A percentile compares a stretch with the other conserved stretches of the same genome.
These are phyloP conservation scores for Helicostylum pulchrum DNA, from an alignment of 192 early-diverging fungal species.

Conservation along the genomic window DNA sequence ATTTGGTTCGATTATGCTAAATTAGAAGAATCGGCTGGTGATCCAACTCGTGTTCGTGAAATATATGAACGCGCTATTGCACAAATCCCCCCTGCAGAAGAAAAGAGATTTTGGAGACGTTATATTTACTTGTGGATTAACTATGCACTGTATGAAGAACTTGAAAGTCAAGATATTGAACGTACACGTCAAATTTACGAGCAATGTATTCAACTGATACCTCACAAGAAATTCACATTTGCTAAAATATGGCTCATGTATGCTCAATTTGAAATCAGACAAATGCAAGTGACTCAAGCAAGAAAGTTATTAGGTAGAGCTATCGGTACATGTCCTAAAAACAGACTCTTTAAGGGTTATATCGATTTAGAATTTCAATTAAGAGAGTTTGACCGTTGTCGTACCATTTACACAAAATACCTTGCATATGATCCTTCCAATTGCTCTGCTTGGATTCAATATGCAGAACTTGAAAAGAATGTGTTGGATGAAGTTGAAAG, in stretches of 20 bases:
- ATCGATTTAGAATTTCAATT: slow-evolving; percentile 93
- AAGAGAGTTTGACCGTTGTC: slow-evolving; percentile 91
- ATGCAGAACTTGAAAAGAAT: slow-evolving; percentile 78
- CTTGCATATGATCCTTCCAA: slow-evolving; percentile 84
- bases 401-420: slow-evolving; percentile 87
- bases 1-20: slow-evolving; percentile 96
- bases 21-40: slow-evolving; percentile 79
- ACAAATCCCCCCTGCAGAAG: slow-evolving; percentile 75
- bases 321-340: slow-evolving; percentile 87
- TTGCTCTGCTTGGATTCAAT: slow-evolving; percentile 96
- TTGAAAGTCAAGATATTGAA: slow-evolving; percentile 73
- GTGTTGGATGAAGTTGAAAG: slow-evolving; percentile 85
- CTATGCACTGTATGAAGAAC: slow-evolving; percentile 96
- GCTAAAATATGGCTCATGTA: slow-evolving; percentile 96
- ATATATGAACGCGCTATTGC: slow-evolving; percentile 95
- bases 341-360: slow-evolving; percentile 92
- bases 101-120: slow-evolving; percentile 93
- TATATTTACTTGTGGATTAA: slow-evolving; percentile 99
- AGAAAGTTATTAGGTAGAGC: slow-evolving; percentile 82
- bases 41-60: slow-evolving; percentile 78
- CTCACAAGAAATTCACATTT: slow-evolving; percentile 94
- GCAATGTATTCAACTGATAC: slow-evolving; percentile 79
- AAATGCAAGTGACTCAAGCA: slow-evolving; percentile 65
- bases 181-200: slow-evolving; percentile 82
- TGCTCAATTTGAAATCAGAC: slow-evolving; percentile 89